A percentile compares a stretch with the other conserved stretches of the same genome.
phyloP scores from a whole-genome alignment of 2,329 filamentous ascomycete genomes.

The Xylaria sp. region DNA sequence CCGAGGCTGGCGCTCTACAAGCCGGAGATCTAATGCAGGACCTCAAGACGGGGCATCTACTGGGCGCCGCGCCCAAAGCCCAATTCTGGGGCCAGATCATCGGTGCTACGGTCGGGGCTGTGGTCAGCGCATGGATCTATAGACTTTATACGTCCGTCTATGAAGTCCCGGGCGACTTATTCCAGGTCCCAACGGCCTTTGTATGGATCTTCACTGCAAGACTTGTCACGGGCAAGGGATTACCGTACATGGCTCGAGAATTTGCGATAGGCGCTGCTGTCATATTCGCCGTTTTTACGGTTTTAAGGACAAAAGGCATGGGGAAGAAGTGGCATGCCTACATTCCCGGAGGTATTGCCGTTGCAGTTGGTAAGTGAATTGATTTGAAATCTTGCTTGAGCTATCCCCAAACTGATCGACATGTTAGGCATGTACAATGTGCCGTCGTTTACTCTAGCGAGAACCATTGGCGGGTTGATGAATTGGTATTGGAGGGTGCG shows the following conservation, averaged over 20 bases:
- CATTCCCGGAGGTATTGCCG: conserved; percentile 92
- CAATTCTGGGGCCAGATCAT: conserved; percentile 98
- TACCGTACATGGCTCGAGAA: conserved; percentile 84
- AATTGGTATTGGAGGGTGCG: conserved; percentile 80
- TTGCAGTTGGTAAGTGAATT: conserved; percentile 78
- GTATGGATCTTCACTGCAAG: conserved; percentile 98
- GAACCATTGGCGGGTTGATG: conserved; percentile 79
- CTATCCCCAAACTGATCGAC: conserved; percentile 8
- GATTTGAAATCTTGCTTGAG: neutral
- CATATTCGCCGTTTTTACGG: conserved; percentile 78
- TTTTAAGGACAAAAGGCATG: conserved; percentile 69
- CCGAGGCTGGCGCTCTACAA: conserved; percentile 86
- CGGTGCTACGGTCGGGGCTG: conserved; percentile 84
- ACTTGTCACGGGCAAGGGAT: conserved; percentile 87
- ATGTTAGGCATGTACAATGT: conserved; percentile 91
- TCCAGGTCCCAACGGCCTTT: conserved; percentile 93
- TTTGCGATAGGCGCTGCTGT: conserved; percentile 76
- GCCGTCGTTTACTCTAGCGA: conserved; percentile 91
- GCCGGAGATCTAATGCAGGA: conserved; percentile 98
- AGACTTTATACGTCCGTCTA: conserved; percentile 89
- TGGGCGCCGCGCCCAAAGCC: conserved; percentile 90
- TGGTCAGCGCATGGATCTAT: conserved; percentile 88
- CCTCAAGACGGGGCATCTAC: conserved; percentile 91
- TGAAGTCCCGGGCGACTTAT: conserved; percentile 84
- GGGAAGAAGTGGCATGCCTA: conserved; percentile 74